Base-by-base conservation (phyloP, 2,329 filamentous ascomycete genomes). In the Alternaria sp. region DNA sequence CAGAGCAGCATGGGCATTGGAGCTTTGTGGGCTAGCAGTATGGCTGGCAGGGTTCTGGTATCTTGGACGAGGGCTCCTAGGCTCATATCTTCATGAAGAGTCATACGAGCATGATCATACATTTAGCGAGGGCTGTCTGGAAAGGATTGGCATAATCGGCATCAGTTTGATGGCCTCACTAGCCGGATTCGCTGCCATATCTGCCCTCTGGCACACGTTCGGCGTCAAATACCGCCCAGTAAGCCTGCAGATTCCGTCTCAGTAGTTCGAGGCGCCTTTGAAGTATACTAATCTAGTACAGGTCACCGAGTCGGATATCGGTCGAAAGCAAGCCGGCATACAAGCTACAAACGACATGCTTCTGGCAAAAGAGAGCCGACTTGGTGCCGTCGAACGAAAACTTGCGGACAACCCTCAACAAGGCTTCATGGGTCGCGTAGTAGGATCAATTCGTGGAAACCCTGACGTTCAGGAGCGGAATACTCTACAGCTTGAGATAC, bases 161-260 rank as follows among this genome's bases (percentile, higher is more conserved):
- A 93, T 95, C 57, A 89, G 90, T 49, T 81, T 95, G 54, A 96
- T 97, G 92, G 93, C 92, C 16, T 85, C 94, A 14, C 82, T 97
- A n/a, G 92, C 92, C 7, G 93, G 93, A 0, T 97, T 96, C 71
- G 93, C 93, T 6, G 92, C 92, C n/a, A 91, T 96, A 34, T 94
- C 91, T 25, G 90, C 91, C 1, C 88, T 93, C 2, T 97, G 93
- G 92, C 91, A 96, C 73, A 92, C 88, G 0, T 92, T 96, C 78
- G 86, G 88, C 25, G 87, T 89, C 30, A 86, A 85, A 40, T 82
- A 87, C 46, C 84, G 86, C 30, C 86, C 86, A 4, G 87, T 84
- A 63, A 68, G 78, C 66, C n/a, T 11, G 5, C 22, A 1, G 5
- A 45, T 18, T 3, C 38, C 9, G 20, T 16, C 9, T 4, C 2